A percentile compares a stretch with the other conserved stretches of the same genome.
phyloP scores from a whole-genome alignment of 176 grass and related monocot genomes.

The Microstegium vimineum region DNA sequence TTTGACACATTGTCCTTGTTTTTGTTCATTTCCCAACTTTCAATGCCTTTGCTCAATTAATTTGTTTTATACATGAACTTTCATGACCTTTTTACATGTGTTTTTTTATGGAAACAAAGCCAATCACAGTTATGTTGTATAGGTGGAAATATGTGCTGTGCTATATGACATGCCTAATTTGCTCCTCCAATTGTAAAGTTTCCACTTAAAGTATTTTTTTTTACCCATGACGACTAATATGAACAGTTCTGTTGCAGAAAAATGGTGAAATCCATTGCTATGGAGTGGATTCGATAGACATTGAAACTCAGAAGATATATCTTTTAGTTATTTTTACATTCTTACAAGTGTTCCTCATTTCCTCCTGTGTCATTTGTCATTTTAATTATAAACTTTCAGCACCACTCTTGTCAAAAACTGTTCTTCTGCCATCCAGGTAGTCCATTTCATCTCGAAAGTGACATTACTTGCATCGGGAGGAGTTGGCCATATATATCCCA shows the following conservation, averaged over 20 bases:
- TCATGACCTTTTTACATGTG: slow-evolving; percentile 4
- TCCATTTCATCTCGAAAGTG: slow-evolving; percentile 91
- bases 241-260: slow-evolving; percentile 42
- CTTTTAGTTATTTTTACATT: slow-evolving; percentile 23
- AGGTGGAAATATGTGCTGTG: slow-evolving; percentile 3
- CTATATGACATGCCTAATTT: slow-evolving; percentile 6
- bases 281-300: slow-evolving; percentile 89
- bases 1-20: not conserved
- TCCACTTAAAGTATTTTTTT: not conserved
- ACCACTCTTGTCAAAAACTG: slow-evolving; percentile 10
- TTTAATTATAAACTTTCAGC: not conserved
- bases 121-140: not conserved
- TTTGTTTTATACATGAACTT: too few relatives aligned
- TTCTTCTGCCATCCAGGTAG: slow-evolving; percentile 47
- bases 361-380: slow-evolving; percentile 5
- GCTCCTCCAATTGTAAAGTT: slow-evolving; percentile 1
- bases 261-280: slow-evolving; percentile 70
- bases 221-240: not conserved
- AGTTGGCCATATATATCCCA: slow-evolving; percentile 93
- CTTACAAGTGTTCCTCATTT: not conserved
- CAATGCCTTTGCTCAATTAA: too few relatives aligned
- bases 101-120: not conserved
- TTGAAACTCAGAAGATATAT: slow-evolving; percentile 69
- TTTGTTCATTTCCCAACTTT: too few relatives aligned
- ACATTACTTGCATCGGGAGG: slow-evolving; percentile 90